Evolutionary conservation across 2,329 filamentous ascomycete species (phyloP).

Genomic region (Trichoderma sp.): DNA sequence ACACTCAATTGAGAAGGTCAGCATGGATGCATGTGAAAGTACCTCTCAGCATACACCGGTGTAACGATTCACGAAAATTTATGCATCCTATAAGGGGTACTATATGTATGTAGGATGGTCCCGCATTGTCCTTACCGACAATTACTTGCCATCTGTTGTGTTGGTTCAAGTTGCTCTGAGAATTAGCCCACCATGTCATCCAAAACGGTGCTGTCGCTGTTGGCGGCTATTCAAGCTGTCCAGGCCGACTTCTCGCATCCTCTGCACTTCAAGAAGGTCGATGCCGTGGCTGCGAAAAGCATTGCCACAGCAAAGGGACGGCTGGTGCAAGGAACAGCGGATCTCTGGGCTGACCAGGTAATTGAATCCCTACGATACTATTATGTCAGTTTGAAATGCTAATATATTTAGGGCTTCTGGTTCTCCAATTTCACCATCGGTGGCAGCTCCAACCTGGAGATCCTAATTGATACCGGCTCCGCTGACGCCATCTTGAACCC

Average conservation of each 20-base stretch:
- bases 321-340: neutral
- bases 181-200: slow-evolving; percentile 17
- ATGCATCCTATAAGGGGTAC: neutral
- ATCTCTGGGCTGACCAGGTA: slow-evolving; percentile 22
- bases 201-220: slow-evolving; percentile 13
- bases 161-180: neutral
- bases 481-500: slow-evolving; percentile 25
- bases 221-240: slow-evolving; percentile 20
- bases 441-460: slow-evolving; percentile 23
- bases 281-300: slow-evolving; percentile 16
- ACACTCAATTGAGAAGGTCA: slow-evolving; percentile 16
- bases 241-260: slow-evolving; percentile 22
- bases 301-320: slow-evolving; percentile 19
- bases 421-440: slow-evolving; percentile 25
- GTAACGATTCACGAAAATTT: neutral
- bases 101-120: neutral
- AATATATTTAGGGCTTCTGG: slow-evolving; percentile 24
- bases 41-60: neutral
- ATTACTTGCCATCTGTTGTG: neutral
- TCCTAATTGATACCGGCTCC: slow-evolving; percentile 26
- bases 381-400: neutral
- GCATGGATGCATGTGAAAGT: neutral
- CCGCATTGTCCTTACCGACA: neutral
- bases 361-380: neutral
- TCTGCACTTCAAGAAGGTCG: slow-evolving; percentile 21